Base-by-base conservation (phyloP, 108 stramenopile genomes). In the Halocafeteria seosinensis region DNA sequence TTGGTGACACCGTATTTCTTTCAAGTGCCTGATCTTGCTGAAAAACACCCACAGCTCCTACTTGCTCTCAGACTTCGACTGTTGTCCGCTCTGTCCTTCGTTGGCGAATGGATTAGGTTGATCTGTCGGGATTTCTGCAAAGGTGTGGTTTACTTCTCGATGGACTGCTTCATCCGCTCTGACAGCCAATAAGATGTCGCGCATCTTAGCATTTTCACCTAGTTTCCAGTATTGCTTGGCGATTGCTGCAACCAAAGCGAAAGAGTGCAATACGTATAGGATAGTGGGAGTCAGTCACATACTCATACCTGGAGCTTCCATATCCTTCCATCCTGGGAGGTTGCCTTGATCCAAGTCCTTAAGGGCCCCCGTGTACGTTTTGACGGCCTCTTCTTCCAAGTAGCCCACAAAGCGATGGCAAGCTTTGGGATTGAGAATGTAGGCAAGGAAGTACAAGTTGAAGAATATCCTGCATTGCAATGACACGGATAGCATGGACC, bases 391-490 rank as follows among this genome's bases (percentile, higher is more conserved):
- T 68, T 90, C 90, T 66, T 97, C 95, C 51, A 94, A 78, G 71
- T 97, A 94, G 23, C 92, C 92, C 11, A 97, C 90, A 65, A 94
- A 89, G 50, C 90, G 89, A 72, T 97, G 95, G 74, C 88, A 89
- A 60, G 87, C 85, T 29, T 72, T 67, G 27, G 93, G 93, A 60
- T 76, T 78, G 67, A 89, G 77, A 50, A 90, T 69, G 86, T 98
- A 98, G 11, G 84, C 64, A 17, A 77, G 33, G 37, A 85, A 68
- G 69, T 92, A 91, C 23, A 76, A 71, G 34, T 78, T 76, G 24
- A 81, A 86, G 65, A 92, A 91, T 26, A 72, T 38, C 23, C 65
- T 77, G 76, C 50, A 67, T n/a, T n/a, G 42, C 62, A 13, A 37
- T 17, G 42, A 50, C 42, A 21, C 28, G 30, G 50, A 12, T 17